Conservation (phyloP, 2,329 filamentous ascomycete genomes). For the Lasiodiplodia theobromae region DNA sequence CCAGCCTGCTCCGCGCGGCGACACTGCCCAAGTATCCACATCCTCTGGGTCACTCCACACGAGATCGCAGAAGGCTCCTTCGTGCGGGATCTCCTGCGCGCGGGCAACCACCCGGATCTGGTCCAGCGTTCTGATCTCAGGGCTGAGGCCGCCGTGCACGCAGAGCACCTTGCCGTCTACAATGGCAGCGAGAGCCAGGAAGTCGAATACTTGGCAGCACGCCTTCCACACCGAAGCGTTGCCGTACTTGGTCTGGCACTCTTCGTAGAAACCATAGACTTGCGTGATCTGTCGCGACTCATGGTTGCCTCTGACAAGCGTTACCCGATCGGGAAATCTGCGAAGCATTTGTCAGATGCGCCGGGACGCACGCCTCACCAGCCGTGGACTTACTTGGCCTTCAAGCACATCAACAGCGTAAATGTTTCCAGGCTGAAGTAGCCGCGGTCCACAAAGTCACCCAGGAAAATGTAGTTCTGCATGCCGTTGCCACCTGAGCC, state of each 20-base stretch:
- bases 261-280: conserved; percentile 99
- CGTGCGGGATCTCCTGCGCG: conserved; percentile 94
- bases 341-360: conserved; percentile 29
- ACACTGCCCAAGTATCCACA: conserved; percentile 74
- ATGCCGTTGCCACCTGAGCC: conserved; percentile 60
- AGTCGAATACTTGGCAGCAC: conserved; percentile 98
- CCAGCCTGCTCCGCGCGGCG: conserved; percentile 72
- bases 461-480: conserved; percentile 75
- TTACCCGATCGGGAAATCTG: conserved; percentile 75
- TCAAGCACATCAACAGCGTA: conserved; percentile 74
- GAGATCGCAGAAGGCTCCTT: conserved; percentile 97
- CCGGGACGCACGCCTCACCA: not conserved
- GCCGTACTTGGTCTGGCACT: conserved; percentile 98
- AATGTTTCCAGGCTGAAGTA: conserved; percentile 79
- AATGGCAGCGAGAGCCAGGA: conserved; percentile 92
- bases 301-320: conserved; percentile 82
- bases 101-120: conserved; percentile 81
- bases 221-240: conserved; percentile 99
- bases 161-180: conserved; percentile 99
- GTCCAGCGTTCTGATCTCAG: conserved; percentile 95
- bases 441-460: conserved; percentile 76
- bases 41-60: conserved; percentile 87
- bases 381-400: conserved; percentile 66
- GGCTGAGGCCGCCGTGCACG: conserved; percentile 93
- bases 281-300: conserved; percentile 99